Conservation (phyloP, 495 filamentous ascomycete genomes). For the Penicillium atrosanguineum region DNA sequence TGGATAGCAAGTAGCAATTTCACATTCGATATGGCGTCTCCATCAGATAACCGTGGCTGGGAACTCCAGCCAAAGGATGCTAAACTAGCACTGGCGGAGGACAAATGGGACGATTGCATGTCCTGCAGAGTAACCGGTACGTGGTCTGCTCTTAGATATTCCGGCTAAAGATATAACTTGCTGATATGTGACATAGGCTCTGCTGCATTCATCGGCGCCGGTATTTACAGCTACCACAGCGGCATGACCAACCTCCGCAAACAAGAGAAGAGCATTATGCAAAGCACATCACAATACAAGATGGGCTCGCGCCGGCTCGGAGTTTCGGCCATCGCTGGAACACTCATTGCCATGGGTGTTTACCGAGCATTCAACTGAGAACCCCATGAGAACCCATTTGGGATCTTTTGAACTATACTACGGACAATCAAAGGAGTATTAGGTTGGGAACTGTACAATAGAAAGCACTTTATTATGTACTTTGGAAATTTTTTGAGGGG, state of each 20-base stretch:
- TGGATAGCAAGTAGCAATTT: no score
- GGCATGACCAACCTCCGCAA: slow-evolving; percentile 72
- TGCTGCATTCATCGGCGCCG: slow-evolving; percentile 84
- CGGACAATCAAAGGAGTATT: not conserved
- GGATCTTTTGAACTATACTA: not conserved
- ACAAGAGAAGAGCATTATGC: slow-evolving; percentile 66
- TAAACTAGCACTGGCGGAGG: slow-evolving; percentile 56
- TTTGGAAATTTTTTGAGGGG: not conserved
- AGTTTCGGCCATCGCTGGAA: slow-evolving; percentile 67
- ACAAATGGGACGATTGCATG: slow-evolving; percentile 66
- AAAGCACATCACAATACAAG: slow-evolving; percentile 70
- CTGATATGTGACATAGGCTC: slow-evolving; percentile 54
- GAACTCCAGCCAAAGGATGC: slow-evolving; percentile 34
- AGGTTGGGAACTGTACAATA: not conserved
- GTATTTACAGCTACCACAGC: slow-evolving; percentile 79
- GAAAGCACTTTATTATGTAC: not conserved
- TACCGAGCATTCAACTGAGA: slow-evolving; percentile 55
- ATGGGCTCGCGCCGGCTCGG: slow-evolving; percentile 69
- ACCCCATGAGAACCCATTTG: not conserved
- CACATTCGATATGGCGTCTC: slow-evolving; percentile 15
- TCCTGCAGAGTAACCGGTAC: slow-evolving; percentile 67
- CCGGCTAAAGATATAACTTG: not conserved
- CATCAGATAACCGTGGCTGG: slow-evolving; percentile 22
- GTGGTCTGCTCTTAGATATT: not conserved
- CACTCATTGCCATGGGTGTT: slow-evolving; percentile 66